Evolutionary conservation across 208 protist species (phyloP).

Genomic region (Leishmania martiniquensis): DNA sequence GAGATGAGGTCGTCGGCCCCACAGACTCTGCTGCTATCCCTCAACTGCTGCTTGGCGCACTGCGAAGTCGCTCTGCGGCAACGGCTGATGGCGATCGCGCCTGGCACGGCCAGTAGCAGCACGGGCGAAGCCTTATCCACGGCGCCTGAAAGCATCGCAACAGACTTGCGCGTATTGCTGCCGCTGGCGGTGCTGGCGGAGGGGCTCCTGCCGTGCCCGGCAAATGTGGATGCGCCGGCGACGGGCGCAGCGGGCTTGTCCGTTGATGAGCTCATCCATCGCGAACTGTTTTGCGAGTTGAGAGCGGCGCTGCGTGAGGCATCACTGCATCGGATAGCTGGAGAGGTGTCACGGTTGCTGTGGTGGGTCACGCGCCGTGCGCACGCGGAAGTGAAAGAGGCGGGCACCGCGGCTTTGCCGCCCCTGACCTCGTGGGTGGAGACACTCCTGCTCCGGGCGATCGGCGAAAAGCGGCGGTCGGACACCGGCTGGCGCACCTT

Average conservation of each 20-base stretch:
- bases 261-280: conserved; percentile 1
- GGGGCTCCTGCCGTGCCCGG: not conserved
- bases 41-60: conserved; percentile 8
- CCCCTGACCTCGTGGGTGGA: conserved; percentile 17
- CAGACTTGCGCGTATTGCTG: conserved; percentile 4
- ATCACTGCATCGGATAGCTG: conserved; percentile 17
- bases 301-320: not conserved
- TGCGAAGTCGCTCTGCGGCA: conserved; percentile 8
- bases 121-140: not conserved
- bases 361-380: conserved; percentile 28
- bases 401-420: not conserved
- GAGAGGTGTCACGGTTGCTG: conserved; percentile 14
- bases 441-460: conserved; percentile 3
- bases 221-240: not conserved
- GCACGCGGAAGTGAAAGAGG: not conserved
- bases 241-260: not conserved
- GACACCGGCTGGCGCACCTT: not conserved
- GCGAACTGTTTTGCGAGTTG: conserved; percentile 1
- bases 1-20: not conserved
- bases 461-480: conserved; percentile 7
- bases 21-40: not conserved
- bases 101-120: not conserved
- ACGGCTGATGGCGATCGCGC: not conserved
- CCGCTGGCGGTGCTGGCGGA: conserved; percentile 10
- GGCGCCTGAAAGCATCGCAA: not conserved